These are phyloP conservation scores for Coniochaeta sp. DNA, from an alignment of 2,329 filamentous ascomycete genomes.

Conservation along the genomic window DNA sequence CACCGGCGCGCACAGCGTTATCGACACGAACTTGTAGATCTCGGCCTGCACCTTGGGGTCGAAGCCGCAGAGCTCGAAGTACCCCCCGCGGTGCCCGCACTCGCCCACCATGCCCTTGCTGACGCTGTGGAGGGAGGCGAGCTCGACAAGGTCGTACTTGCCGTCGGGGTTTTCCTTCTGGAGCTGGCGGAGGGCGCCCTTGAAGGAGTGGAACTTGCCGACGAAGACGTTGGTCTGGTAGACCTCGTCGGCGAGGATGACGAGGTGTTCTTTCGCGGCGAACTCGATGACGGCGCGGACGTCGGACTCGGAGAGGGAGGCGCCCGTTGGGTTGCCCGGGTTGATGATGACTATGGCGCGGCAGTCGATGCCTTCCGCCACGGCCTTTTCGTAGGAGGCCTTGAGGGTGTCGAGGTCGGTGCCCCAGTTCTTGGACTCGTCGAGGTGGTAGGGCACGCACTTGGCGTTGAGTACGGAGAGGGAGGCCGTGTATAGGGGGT, in stretches of 20 bases:
- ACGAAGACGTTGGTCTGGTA: slow-evolving; percentile 99
- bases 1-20: slow-evolving; percentile 92
- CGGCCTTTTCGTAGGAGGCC: slow-evolving; percentile 65
- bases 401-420: slow-evolving; percentile 78
- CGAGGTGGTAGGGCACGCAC: slow-evolving; percentile 88
- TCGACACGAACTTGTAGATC: slow-evolving; percentile 98
- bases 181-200: slow-evolving; percentile 73
- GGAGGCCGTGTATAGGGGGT: slow-evolving; percentile 94
- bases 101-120: slow-evolving; percentile 99
- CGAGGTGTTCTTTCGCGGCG: slow-evolving; percentile 75
- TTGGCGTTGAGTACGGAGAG: slow-evolving; percentile 77
- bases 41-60: slow-evolving; percentile 77
- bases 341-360: slow-evolving; percentile 96
- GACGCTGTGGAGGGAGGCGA: slow-evolving; percentile 85
- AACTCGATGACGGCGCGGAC: slow-evolving; percentile 82
- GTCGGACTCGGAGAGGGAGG: slow-evolving; percentile 71
- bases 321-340: slow-evolving; percentile 94
- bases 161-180: slow-evolving; percentile 63
- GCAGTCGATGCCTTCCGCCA: slow-evolving; percentile 72
- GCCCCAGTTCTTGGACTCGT: slow-evolving; percentile 81
- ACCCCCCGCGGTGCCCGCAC: slow-evolving; percentile 94
- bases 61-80: slow-evolving; percentile 94
- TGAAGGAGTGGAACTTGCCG: slow-evolving; percentile 94
- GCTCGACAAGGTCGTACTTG: slow-evolving; percentile 77
- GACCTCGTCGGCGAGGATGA: slow-evolving; percentile 92